Evolutionary conservation across 352 stramenopile genomes (phyloP).

Genomic region (Phytophthora brassicae): DNA sequence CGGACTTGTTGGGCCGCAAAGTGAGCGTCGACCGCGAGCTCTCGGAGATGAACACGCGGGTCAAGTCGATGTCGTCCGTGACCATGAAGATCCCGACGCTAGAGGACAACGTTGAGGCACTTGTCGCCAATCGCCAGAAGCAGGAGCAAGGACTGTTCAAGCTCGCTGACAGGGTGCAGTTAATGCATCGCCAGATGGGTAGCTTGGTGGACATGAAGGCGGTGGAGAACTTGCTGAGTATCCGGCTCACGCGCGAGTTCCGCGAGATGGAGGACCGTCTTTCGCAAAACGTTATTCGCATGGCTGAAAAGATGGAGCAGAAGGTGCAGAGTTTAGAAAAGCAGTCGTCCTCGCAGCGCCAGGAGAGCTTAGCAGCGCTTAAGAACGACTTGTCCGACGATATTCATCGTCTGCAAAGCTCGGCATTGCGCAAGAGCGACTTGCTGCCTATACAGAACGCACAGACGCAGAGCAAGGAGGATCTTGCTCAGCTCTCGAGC

Average conservation of each 20-base stretch:
- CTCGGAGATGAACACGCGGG: slow-evolving; percentile 51
- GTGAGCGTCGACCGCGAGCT: slow-evolving; percentile 65
- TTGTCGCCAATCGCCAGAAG: slow-evolving; percentile 47
- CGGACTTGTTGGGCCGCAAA: slow-evolving; percentile 61
- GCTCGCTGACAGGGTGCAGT: slow-evolving; percentile 49
- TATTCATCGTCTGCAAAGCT: slow-evolving; percentile 54
- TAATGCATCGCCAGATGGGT: slow-evolving; percentile 54
- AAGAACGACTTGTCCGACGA: slow-evolving; percentile 65
- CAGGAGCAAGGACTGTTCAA: slow-evolving; percentile 64
- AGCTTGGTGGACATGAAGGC: slow-evolving; percentile 62
- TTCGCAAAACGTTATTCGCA: slow-evolving; percentile 52
- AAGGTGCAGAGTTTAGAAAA: slow-evolving; percentile 67
- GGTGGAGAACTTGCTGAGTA: slow-evolving; percentile 66
- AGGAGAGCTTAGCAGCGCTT: slow-evolving; percentile 48
- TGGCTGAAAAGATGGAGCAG: slow-evolving; percentile 69
- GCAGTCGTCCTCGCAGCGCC: slow-evolving; percentile 46
- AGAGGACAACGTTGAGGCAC: slow-evolving; percentile 59
- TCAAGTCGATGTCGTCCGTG: slow-evolving; percentile 54
- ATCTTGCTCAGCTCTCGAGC: slow-evolving; percentile 54
- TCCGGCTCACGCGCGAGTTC: slow-evolving; percentile 67
- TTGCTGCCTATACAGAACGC: slow-evolving; percentile 52
- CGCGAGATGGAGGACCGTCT: slow-evolving; percentile 72
- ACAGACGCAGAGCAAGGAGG: slow-evolving; percentile 65
- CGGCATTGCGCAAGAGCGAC: slow-evolving; percentile 50
- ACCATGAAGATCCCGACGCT: slow-evolving; percentile 60